Base-by-base conservation (phyloP, 768 basidiomycete species). In the Auriculariales sp. region DNA sequence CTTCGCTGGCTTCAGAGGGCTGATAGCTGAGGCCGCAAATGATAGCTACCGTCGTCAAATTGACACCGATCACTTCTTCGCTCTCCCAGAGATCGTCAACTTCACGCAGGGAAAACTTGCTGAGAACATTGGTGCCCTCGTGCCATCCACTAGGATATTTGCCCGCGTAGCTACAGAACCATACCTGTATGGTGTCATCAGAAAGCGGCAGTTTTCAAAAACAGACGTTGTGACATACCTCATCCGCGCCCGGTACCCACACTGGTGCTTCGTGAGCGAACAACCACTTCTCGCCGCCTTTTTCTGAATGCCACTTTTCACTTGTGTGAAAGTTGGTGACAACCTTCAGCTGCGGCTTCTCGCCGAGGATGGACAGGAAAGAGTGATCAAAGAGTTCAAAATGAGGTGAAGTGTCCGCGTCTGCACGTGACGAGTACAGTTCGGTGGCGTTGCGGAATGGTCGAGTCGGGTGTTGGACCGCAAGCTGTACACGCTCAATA, bases 251-350 rank as follows among this genome's bases (percentile, higher is more conserved):
- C 4, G 77, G 64, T 28, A 75, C 65, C 61, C 78, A 85, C 2
- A 87, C 68, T 0, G 83, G 82, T 2, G 82, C 86, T 63, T 67
- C 66, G 52, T 67, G 66, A 12, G 39, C 39, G 15, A 44, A 44
- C 39, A 44, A 24, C 22, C 11, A 44, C 39, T n/a, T n/a, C n/a
- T n/a, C n/a, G n/a, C n/a, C n/a, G 39, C 39, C 9, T 44, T 19
- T 19, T 44, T 44, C 39, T 44, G 19, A 11, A n/a, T n/a, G n/a
- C n/a, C n/a, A n/a, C n/a, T n/a, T n/a, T n/a, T n/a, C n/a, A 89
- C 87, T 57, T 89, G 85, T n/a, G 83, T 83, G 53, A 85, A 78
- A 2, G 79, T 79, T 71, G 0, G 77, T 77, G 44, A 90, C 73
- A 52, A 74, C 61, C 3, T 72, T 70, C 46, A 88, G 71, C 0